A percentile compares a stretch with the other conserved stretches of the same genome.
Evolutionary conservation across 805 yeast species (phyloP).

Genomic region (Saccharomycodes ludwigii): DNA sequence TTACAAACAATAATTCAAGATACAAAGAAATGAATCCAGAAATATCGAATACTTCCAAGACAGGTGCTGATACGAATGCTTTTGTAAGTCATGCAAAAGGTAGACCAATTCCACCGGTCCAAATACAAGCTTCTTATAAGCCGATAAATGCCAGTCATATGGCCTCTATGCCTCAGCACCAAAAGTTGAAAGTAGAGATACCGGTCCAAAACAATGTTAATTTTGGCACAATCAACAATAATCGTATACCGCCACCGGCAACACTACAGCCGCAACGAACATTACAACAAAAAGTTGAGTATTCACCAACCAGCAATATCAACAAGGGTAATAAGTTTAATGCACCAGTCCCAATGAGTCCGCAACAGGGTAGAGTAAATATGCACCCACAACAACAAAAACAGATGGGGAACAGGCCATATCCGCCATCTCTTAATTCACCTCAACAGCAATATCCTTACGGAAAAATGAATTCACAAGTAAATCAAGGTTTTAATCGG

Average conservation of each 20-base stretch:
- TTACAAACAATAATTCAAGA: too few species aligned
- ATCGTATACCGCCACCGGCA: constrained; percentile 2
- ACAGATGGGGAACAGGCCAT: background rate
- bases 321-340: too few species aligned
- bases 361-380: constrained; percentile 2
- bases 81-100: too few species aligned
- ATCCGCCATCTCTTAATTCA: constrained; percentile 1
- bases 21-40: too few species aligned
- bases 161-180: too few species aligned
- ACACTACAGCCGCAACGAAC: background rate
- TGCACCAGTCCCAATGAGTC: too few species aligned
- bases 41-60: too few species aligned
- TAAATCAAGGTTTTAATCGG: background rate
- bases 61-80: too few species aligned
- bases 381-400: constrained; percentile 6
- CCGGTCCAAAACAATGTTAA: too few species aligned
- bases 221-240: constrained; percentile 3
- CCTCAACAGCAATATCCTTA: background rate
- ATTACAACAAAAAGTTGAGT: too few species aligned
- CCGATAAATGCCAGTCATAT: constrained; percentile 3
- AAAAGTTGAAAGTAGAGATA: too few species aligned
- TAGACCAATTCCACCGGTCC: constrained; percentile 1
- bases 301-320: too few species aligned
- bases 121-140: constrained; percentile 5
- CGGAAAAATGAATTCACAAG: background rate